Evolutionary conservation across 164 flowering plant species (phyloP).

Genomic region (Umbilicus rupestris): DNA sequence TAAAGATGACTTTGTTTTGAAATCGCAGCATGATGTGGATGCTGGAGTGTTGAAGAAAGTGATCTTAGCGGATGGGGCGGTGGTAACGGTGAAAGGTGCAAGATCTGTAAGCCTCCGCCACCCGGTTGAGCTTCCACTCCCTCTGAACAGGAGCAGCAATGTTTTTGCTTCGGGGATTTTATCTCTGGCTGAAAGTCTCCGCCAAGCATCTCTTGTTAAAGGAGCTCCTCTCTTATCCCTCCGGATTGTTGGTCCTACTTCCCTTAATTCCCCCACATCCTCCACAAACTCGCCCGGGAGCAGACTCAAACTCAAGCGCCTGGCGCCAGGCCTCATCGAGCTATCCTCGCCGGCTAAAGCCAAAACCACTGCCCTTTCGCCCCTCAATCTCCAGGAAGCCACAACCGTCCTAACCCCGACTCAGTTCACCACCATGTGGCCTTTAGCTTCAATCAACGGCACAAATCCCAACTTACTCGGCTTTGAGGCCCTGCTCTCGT

Average conservation of each 20-base stretch:
- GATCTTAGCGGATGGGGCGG: slow-evolving; percentile 84
- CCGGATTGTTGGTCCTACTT: slow-evolving; percentile 75
- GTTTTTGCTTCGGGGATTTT: slow-evolving; percentile 67
- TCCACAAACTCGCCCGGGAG: slow-evolving; percentile 35
- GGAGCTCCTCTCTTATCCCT: slow-evolving; percentile 52
- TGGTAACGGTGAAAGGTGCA: slow-evolving; percentile 89
- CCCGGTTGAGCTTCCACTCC: slow-evolving; percentile 76
- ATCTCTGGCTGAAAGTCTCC: slow-evolving; percentile 65
- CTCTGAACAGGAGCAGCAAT: slow-evolving; percentile 43
- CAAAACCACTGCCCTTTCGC: slow-evolving; percentile 21
- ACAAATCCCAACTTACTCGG: slow-evolving; percentile 63
- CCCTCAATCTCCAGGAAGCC: slow-evolving; percentile 29
- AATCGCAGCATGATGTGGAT: slow-evolving; percentile 90
- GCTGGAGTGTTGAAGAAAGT: slow-evolving; percentile 90
- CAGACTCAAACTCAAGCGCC: slow-evolving; percentile 78
- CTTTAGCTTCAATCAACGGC: slow-evolving; percentile 63
- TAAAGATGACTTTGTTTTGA: too few relatives aligned
- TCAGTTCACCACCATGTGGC: slow-evolving; percentile 75
- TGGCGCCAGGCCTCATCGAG: slow-evolving; percentile 89
- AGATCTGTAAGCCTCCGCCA: slow-evolving; percentile 89
- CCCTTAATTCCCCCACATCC: slow-evolving; percentile 59
- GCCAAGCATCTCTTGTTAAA: slow-evolving; percentile 37
- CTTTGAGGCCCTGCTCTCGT: slow-evolving; percentile 53
- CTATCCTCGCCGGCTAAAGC: slow-evolving; percentile 48
- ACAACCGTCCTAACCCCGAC: slow-evolving; percentile 42